phyloP scores from a whole-genome alignment of 495 filamentous ascomycete genomes.

The Penicillium maclennaniae region DNA sequence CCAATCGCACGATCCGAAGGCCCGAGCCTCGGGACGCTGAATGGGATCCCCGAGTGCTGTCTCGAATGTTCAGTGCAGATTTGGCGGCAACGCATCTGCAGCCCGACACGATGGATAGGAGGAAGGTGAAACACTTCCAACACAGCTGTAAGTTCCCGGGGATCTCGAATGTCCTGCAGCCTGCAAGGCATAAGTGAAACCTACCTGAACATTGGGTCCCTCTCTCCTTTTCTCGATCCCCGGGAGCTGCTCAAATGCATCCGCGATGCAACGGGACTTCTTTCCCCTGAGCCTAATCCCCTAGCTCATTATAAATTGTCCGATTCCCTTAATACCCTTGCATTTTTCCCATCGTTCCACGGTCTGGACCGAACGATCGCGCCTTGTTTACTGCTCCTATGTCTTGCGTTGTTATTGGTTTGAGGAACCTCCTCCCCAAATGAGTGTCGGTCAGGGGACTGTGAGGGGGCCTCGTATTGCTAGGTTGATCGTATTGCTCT shows the following conservation, averaged over 20 bases:
- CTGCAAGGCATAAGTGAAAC: slow-evolving; percentile 33
- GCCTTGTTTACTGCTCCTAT: background rate
- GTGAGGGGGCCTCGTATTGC: background rate
- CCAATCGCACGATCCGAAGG: background rate
- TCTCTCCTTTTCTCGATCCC: slow-evolving; percentile 6
- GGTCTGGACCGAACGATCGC: slow-evolving; percentile 2
- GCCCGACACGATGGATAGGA: slow-evolving; percentile 3
- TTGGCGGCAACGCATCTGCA: slow-evolving; percentile 3
- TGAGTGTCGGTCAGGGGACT: background rate
- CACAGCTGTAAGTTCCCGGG: slow-evolving; percentile 4
- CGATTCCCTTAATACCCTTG: slow-evolving; percentile 7
- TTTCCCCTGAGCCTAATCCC: slow-evolving; percentile 15
- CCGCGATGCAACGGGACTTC: slow-evolving; percentile 16
- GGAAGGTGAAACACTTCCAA: slow-evolving; percentile 13
- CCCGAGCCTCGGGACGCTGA: background rate
- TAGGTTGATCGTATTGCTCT: background rate
- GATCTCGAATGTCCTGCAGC: slow-evolving; percentile 13
- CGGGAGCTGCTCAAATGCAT: slow-evolving; percentile 7
- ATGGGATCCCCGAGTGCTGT: background rate
- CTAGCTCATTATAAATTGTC: background rate
- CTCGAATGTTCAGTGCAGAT: background rate
- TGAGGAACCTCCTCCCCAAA: background rate
- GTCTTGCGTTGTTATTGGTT: background rate
- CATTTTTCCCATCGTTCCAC: background rate
- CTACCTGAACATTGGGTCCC: slow-evolving; percentile 19